Base-by-base conservation (phyloP, 495 filamentous ascomycete genomes). In the Cercophora sp. region DNA sequence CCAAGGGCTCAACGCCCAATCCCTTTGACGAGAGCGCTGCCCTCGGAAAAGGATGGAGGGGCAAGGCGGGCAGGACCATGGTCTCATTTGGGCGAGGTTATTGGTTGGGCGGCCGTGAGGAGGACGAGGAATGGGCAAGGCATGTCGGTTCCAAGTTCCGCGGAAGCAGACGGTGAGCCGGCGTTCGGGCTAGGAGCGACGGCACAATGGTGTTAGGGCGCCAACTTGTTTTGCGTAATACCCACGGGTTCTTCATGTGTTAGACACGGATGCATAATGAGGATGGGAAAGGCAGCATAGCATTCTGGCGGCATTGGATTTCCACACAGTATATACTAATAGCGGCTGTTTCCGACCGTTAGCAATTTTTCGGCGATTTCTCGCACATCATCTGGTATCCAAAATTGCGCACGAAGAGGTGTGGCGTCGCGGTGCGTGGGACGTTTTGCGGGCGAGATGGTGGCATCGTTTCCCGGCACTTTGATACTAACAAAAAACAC, bases 21-120 rank as follows among this genome's bases (percentile, higher is more conserved):
- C 86, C 88, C 0, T 95, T 95, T 63, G 81, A 79, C 0, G 69
- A 72, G 19, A 83, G 79, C 39, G 77, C 78, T 22, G 80, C 82
- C 11, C 80, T 86, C 36, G 88, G 89, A 13, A 76, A 84, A 46
- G 90, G 90, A 0, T 89, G 85, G 85, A 72, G 79, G 63, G 91
- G 90, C 18, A 80, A 77, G 64, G 56, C 90, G 20, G 91, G 89
- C 2, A 72, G 90, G 25, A 55, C 73, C 2, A 85, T 96, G 87
- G 76, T 94, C 15, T 68, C 73, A 3, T 65, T 90, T 16, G 85
- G 85, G 16, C 78, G 72, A 55, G 73, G 73, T 46, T 96, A 92
- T 65, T 96, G 90, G 15, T 66, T 92, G 6, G 88, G 70, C 10
- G 64, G 64, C 8, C 60, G 55, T 20, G 65, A 66, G 52, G 71